Conservation (phyloP, 2,329 filamentous ascomycete species). For the Helminthosporium solani region DNA sequence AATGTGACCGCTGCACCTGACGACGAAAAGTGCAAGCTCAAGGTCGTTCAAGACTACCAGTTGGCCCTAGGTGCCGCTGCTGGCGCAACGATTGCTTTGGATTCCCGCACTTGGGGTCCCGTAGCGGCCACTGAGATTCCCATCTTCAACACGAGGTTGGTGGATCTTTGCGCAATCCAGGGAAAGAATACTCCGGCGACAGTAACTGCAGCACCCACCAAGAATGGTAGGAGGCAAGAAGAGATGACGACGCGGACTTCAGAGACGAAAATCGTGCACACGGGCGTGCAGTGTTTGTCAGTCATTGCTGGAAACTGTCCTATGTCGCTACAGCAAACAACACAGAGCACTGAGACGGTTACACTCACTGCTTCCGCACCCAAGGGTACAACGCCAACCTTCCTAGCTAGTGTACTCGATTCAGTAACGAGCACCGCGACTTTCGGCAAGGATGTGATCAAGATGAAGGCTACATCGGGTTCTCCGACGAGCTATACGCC, state of each 20-base stretch:
- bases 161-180: conserved; percentile 45
- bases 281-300: conserved; percentile 49
- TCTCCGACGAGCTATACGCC: conserved; percentile 48
- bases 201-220: conserved; percentile 18
- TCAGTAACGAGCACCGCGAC: conserved; percentile 32
- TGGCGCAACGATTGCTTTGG: conserved; percentile 53
- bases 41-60: conserved; percentile 52
- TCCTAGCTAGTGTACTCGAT: conserved; percentile 41
- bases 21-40: conserved; percentile 47
- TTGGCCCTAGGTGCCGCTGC: conserved; percentile 57
- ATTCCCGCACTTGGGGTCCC: conserved; percentile 53
- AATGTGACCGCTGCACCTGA: conserved; percentile 49
- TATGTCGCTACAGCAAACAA: conserved; percentile 50
- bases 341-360: conserved; percentile 37
- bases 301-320: conserved; percentile 53
- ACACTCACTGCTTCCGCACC: conserved; percentile 44
- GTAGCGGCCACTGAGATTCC: conserved; percentile 49
- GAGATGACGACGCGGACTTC: conserved; percentile 46
- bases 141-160: conserved; percentile 56
- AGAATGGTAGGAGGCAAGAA: not conserved
- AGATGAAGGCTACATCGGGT: conserved; percentile 45
- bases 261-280: conserved; percentile 46
- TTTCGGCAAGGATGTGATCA: conserved; percentile 48
- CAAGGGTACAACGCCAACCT: conserved; percentile 38
- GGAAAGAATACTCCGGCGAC: conserved; percentile 12